phyloP scores from a whole-genome alignment of 2,329 filamentous ascomycete genomes.

The Botrytis aclada region DNA sequence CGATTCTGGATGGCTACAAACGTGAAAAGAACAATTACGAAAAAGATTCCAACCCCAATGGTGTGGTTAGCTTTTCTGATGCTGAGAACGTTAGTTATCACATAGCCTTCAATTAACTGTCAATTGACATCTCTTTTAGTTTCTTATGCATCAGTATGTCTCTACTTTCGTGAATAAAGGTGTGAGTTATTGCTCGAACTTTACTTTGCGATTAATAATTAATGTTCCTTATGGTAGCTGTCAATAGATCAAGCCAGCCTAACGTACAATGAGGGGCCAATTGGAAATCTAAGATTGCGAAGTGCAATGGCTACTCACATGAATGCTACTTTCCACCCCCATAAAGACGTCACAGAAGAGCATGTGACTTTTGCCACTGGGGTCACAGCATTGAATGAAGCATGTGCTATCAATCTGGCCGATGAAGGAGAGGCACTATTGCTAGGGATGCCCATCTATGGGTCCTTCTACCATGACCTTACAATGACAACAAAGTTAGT shows the following conservation, averaged over 20 bases:
- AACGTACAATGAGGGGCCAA: slow-evolving; percentile 43
- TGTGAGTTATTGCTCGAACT: neutral
- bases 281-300: slow-evolving; percentile 41
- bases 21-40: slow-evolving; percentile 23
- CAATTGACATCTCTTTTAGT: slow-evolving; percentile 33
- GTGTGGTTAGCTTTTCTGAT: slow-evolving; percentile 26
- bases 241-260: slow-evolving; percentile 41
- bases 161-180: neutral
- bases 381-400: slow-evolving; percentile 43
- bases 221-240: slow-evolving; percentile 37
- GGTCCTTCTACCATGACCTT: slow-evolving; percentile 49
- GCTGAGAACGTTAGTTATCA: slow-evolving; percentile 27
- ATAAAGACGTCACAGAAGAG: slow-evolving; percentile 37
- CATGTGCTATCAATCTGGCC: slow-evolving; percentile 43
- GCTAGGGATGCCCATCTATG: slow-evolving; percentile 46
- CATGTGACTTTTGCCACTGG: slow-evolving; percentile 44
- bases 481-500: slow-evolving; percentile 26
- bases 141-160: neutral
- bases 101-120: slow-evolving; percentile 38
- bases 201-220: too few relatives aligned
- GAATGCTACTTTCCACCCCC: slow-evolving; percentile 42
- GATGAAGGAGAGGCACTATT: slow-evolving; percentile 47
- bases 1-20: too few relatives aligned
- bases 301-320: slow-evolving; percentile 43
- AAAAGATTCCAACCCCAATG: slow-evolving; percentile 24